Percentiles rank a stretch among this genome's conserved stretches.
Evolutionary conservation across 495 filamentous ascomycete species (phyloP).

Genomic region (Pseudevernia furfuracea): DNA sequence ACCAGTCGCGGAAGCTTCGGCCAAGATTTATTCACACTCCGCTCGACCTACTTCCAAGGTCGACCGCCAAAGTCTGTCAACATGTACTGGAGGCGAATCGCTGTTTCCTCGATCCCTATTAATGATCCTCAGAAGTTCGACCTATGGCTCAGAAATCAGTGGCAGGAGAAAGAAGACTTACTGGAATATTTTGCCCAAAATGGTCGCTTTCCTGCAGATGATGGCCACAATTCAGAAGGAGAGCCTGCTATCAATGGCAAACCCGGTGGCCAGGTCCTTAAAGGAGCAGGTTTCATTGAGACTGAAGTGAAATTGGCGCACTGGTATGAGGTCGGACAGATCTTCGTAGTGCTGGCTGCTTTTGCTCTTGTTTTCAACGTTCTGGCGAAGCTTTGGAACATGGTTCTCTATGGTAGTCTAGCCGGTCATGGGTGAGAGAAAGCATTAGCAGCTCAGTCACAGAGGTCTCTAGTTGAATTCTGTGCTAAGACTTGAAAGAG

Average conservation of each 20-base stretch:
- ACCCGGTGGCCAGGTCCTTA: slow-evolving; percentile 26
- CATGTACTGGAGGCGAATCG: slow-evolving; percentile 61
- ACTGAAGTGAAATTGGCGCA: slow-evolving; percentile 47
- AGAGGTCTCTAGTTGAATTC: not conserved
- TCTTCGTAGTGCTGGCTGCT: slow-evolving; percentile 44
- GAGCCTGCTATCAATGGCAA: slow-evolving; percentile 31
- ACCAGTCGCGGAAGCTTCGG: slow-evolving; percentile 51
- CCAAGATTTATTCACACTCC: slow-evolving; percentile 59
- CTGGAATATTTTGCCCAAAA: slow-evolving; percentile 50
- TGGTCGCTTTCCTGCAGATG: slow-evolving; percentile 54
- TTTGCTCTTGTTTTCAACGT: slow-evolving; percentile 29
- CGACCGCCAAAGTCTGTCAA: slow-evolving; percentile 63
- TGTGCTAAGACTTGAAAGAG: slow-evolving; percentile 8
- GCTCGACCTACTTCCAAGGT: slow-evolving; percentile 55
- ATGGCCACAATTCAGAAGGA: slow-evolving; percentile 38
- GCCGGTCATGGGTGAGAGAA: slow-evolving; percentile 7
- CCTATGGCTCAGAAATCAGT: slow-evolving; percentile 50
- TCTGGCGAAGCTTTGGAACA: slow-evolving; percentile 28
- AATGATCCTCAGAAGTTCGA: slow-evolving; percentile 50
- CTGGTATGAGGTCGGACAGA: slow-evolving; percentile 48
- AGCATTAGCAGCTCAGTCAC: not conserved
- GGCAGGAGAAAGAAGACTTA: slow-evolving; percentile 57
- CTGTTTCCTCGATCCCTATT: slow-evolving; percentile 50
- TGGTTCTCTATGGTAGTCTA: slow-evolving; percentile 17
- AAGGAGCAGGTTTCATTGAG: slow-evolving; percentile 49